A percentile compares a stretch with the other conserved stretches of the same genome.
Conservation (phyloP, 306 rosid species). For the Cicer arietinum region DNA sequence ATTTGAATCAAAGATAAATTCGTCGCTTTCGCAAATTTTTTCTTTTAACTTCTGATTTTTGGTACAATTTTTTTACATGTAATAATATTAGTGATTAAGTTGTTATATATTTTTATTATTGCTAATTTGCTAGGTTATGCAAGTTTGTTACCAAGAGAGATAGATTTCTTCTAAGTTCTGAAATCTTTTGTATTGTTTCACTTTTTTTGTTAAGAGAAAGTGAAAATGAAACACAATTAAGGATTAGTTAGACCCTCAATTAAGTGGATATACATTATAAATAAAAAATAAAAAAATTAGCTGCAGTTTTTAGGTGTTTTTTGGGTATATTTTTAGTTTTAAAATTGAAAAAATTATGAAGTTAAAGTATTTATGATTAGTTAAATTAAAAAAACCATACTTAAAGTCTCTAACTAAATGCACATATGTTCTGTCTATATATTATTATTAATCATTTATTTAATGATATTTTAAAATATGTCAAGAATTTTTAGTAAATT, state of each 20-base stretch:
- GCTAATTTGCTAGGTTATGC: not conserved
- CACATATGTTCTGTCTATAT: too few relatives aligned
- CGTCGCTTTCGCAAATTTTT: not conserved
- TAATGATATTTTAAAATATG: too few relatives aligned
- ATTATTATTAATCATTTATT: too few relatives aligned
- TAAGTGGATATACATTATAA: too few relatives aligned
- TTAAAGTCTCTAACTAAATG: too few relatives aligned
- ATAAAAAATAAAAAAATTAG: too few relatives aligned
- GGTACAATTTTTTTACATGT: conserved; percentile 19
- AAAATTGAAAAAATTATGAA: too few relatives aligned
- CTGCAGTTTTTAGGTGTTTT: too few relatives aligned
- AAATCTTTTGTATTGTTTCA: conserved; percentile 3
- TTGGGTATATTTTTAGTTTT: too few relatives aligned
- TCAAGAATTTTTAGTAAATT: too few relatives aligned
- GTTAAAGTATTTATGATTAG: too few relatives aligned
- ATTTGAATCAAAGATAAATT: conserved; percentile 40
- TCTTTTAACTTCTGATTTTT: not conserved
- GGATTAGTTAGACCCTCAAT: not conserved
- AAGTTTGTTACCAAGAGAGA: not conserved
- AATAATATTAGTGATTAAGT: conserved; percentile 12
- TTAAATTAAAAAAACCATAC: too few relatives aligned
- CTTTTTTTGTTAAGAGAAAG: not conserved
- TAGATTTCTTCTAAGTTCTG: not conserved
- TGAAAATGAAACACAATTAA: conserved; percentile 31
- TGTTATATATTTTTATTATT: conserved; percentile 15